Percentiles rank a stretch among this genome's conserved stretches.
Evolutionary conservation across 2,329 filamentous ascomycete species (phyloP).

Genomic region (Daldinia eschscholtzii): DNA sequence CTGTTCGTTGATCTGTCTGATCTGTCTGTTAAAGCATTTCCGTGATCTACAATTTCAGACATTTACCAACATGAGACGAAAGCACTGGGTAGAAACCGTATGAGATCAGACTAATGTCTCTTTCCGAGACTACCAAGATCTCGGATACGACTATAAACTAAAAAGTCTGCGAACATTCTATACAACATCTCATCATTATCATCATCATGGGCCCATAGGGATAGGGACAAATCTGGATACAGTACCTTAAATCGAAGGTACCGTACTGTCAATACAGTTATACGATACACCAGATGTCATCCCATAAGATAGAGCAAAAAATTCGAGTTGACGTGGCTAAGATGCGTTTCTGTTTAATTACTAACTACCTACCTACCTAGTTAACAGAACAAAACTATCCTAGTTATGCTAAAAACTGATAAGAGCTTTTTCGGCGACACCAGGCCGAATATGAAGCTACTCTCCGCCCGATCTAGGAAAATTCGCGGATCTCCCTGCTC

Average conservation of each 20-base stretch:
- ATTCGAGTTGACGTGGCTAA: constrained; percentile 3
- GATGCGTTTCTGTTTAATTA: constrained; percentile 19
- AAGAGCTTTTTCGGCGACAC: constrained; percentile 31
- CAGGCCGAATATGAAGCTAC: constrained; percentile 39
- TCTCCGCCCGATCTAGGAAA: constrained; percentile 35
- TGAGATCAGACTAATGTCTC: constrained; percentile 2
- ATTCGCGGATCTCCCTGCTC: constrained; percentile 37
- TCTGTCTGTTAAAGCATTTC: constrained; percentile 10
- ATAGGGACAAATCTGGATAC: constrained; percentile 12
- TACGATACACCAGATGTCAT: constrained; percentile 21
- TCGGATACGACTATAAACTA: constrained; percentile 8
- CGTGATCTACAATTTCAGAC: constrained; percentile 40
- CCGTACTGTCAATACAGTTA: constrained; percentile 3
- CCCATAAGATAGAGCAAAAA: not conserved
- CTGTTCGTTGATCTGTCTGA: constrained; percentile 13
- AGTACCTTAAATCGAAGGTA: not conserved
- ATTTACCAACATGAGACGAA: constrained; percentile 39
- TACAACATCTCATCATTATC: not conserved
- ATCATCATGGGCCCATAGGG: constrained; percentile 7
- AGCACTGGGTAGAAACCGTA: constrained; percentile 13
- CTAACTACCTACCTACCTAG: constrained; percentile 17
- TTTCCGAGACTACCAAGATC: constrained; percentile 9
- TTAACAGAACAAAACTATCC: too few relatives aligned
- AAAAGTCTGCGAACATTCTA: not conserved
- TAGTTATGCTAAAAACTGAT: constrained; percentile 25